phyloP scores from a whole-genome alignment of 306 rosid genomes.

The Malus sylvestris region DNA sequence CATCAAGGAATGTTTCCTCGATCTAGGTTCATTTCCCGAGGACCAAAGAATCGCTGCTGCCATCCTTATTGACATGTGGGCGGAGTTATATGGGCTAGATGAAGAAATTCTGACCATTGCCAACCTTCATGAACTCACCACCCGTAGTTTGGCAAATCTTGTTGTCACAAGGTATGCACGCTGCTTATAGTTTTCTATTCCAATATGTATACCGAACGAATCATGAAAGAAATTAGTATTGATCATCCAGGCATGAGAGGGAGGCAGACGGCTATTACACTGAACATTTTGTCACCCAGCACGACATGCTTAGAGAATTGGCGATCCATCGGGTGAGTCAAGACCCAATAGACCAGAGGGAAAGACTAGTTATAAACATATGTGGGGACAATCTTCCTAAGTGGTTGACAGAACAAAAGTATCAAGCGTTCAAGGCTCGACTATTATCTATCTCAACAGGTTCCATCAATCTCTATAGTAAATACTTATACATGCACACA shows the following conservation, averaged over 20 bases:
- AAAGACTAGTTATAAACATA: slow-evolving; percentile 33
- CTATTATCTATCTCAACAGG: slow-evolving; percentile 58
- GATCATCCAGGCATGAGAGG: slow-evolving; percentile 26
- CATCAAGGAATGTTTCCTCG: slow-evolving; percentile 47
- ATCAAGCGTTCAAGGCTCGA: slow-evolving; percentile 27
- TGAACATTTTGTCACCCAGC: slow-evolving; percentile 34
- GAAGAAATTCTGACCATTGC: slow-evolving; percentile 34
- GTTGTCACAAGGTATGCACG: background rate
- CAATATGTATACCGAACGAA: background rate
- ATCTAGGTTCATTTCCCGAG: slow-evolving; percentile 59
- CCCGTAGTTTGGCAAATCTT: slow-evolving; percentile 28
- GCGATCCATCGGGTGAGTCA: slow-evolving; percentile 29
- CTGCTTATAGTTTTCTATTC: background rate
- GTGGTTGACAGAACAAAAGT: slow-evolving; percentile 35
- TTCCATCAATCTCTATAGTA: slow-evolving; percentile 10
- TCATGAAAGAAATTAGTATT: background rate
- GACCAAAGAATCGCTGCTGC: slow-evolving; percentile 49
- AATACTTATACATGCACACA: background rate
- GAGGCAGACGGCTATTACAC: slow-evolving; percentile 26
- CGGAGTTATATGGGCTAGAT: slow-evolving; percentile 29
- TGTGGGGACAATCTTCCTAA: slow-evolving; percentile 33
- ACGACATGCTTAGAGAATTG: slow-evolving; percentile 50
- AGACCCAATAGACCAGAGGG: slow-evolving; percentile 21
- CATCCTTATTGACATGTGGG: slow-evolving; percentile 55
- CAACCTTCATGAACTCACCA: slow-evolving; percentile 26